Evolutionary conservation across 148 eudicot genomes (phyloP).

Genomic region (Gaultheria prostrata): DNA sequence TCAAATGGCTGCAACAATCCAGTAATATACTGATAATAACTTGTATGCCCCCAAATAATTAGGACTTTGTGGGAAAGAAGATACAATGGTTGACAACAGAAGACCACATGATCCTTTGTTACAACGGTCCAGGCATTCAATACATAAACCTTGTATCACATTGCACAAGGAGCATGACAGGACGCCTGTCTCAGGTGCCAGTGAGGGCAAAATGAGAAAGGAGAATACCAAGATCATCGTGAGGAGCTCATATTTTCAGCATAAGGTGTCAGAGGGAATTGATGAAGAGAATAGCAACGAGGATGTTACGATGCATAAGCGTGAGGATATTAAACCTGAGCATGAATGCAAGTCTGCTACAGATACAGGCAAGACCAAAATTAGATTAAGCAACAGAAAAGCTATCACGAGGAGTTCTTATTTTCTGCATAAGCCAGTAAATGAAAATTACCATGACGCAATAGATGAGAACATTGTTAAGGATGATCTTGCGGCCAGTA

Average conservation of each 20-base stretch:
- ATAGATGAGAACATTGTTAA: slow-evolving; percentile 16
- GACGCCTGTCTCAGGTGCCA: slow-evolving; percentile 23
- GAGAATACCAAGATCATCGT: slow-evolving; percentile 26
- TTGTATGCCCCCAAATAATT: not conserved
- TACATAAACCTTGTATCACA: slow-evolving; percentile 50
- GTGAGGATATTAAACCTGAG: slow-evolving; percentile 6
- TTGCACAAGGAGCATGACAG: slow-evolving; percentile 37
- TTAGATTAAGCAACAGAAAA: slow-evolving; percentile 23
- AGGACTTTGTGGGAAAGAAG: slow-evolving; percentile 21
- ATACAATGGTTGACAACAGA: slow-evolving; percentile 23
- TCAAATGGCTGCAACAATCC: slow-evolving; percentile 7
- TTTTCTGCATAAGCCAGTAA: slow-evolving; percentile 44
- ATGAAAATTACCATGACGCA: slow-evolving; percentile 24
- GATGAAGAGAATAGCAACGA: slow-evolving; percentile 20
- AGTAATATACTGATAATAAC: not conserved
- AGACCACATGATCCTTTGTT: slow-evolving; percentile 31
- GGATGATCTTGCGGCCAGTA: slow-evolving; percentile 17
- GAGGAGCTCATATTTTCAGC: slow-evolving; percentile 65
- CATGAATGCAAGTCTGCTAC: slow-evolving; percentile 15
- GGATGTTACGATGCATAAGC: slow-evolving; percentile 8
- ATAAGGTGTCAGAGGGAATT: slow-evolving; percentile 27
- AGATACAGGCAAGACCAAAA: slow-evolving; percentile 14
- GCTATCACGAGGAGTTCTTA: slow-evolving; percentile 48
- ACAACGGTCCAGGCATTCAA: slow-evolving; percentile 37
- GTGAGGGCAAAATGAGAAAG: slow-evolving; percentile 28